Evolutionary conservation across 2,329 filamentous ascomycete species (phyloP), one percentile per base, ranked within the genome.

Genomic region (Neoascochyta sp.): DNA sequence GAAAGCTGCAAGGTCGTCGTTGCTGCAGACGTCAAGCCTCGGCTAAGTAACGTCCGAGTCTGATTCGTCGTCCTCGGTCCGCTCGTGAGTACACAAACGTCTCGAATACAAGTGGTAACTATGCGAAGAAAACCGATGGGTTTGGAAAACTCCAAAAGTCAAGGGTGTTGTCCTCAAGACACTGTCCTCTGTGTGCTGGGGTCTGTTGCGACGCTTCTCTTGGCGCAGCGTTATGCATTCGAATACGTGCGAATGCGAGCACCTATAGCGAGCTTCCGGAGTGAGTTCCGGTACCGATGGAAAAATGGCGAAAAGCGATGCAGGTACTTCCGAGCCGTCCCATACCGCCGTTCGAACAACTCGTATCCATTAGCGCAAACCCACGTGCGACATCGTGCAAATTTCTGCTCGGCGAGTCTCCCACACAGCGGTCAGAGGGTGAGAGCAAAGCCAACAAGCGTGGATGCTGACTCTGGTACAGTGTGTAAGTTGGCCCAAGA

Each of bases 321-420:
- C 19, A 27, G 25, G 13, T 22, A 12, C 17, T 31, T 25, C 31
- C 27, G 31, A 39, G 28, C 27, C 31, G 31, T 31, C 31, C 30
- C 27, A 34, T 38, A 30, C 35, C 30, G 30, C 30, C 31, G 35
- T 34, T 34, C 24, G 27, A 14, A 17, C 25, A 31, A 10, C 14
- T 10, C 18, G 23, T 15, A 22, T 20, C n/a, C 25, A 13, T n/a
- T 39, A 39, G 32, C 22, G 36, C 17, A 18, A 32, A 27, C 27
- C 19, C 19, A 29, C 22, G 29, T 34, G 36, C 32, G 34, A 26
- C 22, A 22, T 28, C 14, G 29, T 27, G 36, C 28, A 39, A 24
- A 28, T 31, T 31, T 39, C 31, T 34, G 24, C 27, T 27, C 13
- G 24, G 29, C 29, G 22, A 24, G 20, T 25, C 23, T 14, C 12